Evolutionary conservation across 2,329 filamentous ascomycete genomes (phyloP).

Genomic region (Phialemoniopsis sp.): DNA sequence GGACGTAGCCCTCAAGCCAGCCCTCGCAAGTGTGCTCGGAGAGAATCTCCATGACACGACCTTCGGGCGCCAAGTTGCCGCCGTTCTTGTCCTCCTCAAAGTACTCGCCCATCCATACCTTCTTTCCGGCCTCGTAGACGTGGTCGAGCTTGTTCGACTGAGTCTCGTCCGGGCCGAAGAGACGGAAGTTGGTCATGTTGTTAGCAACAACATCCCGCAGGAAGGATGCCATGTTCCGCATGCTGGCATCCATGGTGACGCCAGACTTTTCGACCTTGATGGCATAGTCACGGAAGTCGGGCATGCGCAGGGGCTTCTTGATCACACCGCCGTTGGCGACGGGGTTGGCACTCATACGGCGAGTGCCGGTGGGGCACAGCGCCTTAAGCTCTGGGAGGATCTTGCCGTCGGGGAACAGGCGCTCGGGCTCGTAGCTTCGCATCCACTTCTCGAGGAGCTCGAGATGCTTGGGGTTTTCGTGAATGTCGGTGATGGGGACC

Average conservation of each 20-base stretch:
- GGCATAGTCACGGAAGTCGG: conserved; percentile 66
- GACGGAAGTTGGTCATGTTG: conserved; percentile 66
- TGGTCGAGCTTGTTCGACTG: conserved; percentile 73
- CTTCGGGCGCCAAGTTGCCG: conserved; percentile 64
- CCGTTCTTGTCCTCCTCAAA: conserved; percentile 73
- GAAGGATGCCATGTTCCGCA: conserved; percentile 66
- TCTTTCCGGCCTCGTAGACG: conserved; percentile 72
- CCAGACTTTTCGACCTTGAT: conserved; percentile 59
- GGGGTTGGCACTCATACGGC: conserved; percentile 74
- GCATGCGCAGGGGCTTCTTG: conserved; percentile 63
- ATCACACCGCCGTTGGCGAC: conserved; percentile 69
- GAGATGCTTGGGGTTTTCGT: conserved; percentile 60
- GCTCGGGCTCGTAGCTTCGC: conserved; percentile 70
- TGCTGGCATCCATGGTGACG: conserved; percentile 53
- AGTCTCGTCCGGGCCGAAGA: conserved; percentile 78
- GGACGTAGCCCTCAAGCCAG: conserved; percentile 75
- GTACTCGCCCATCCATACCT: conserved; percentile 76
- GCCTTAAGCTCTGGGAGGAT: conserved; percentile 59
- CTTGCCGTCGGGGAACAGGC: conserved; percentile 62
- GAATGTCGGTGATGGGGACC: conserved; percentile 69
- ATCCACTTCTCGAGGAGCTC: conserved; percentile 73
- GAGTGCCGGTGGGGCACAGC: conserved; percentile 60
- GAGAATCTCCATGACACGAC: conserved; percentile 81
- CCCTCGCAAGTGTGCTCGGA: conserved; percentile 77
- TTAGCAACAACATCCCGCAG: conserved; percentile 62